A percentile compares a stretch with the other conserved stretches of the same genome.
Conservation (phyloP, 2,329 filamentous ascomycete genomes). For the Catunica adiposa region DNA sequence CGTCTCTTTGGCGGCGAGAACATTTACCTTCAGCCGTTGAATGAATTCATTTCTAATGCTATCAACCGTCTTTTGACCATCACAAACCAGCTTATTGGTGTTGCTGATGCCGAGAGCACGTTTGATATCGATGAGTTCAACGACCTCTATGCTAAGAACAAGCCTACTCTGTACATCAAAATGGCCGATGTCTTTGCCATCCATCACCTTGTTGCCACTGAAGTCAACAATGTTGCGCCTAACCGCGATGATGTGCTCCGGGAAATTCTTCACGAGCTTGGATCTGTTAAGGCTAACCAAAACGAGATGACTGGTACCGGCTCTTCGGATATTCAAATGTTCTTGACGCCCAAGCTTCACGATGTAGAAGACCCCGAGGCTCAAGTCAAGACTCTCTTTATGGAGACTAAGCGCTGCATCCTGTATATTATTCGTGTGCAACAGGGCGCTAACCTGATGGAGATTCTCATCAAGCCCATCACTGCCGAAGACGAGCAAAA, state of each 20-base stretch:
- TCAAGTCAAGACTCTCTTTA: constrained; percentile 80
- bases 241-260: constrained; percentile 72
- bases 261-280: constrained; percentile 83
- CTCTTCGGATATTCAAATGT: constrained; percentile 79
- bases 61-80: constrained; percentile 64
- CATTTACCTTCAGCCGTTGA: constrained; percentile 86
- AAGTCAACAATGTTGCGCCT: constrained; percentile 63
- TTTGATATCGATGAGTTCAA: constrained; percentile 99
- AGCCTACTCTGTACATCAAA: constrained; percentile 98
- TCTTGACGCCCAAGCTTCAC: constrained; percentile 74
- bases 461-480: constrained; percentile 86
- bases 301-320: constrained; percentile 78
- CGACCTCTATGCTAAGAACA: constrained; percentile 88
- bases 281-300: constrained; percentile 92
- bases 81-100: constrained; percentile 60
- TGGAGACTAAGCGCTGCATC: constrained; percentile 95
- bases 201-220: constrained; percentile 68
- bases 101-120: constrained; percentile 72
- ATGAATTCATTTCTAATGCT: constrained; percentile 76
- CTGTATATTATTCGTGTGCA: constrained; percentile 97
- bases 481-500: constrained; percentile 72
- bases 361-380: constrained; percentile 86
- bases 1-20: constrained; percentile 87
- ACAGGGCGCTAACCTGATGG: constrained; percentile 77
- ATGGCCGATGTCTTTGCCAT: constrained; percentile 95